phyloP scores from a whole-genome alignment of 257 asterid genomes.

The Solanum commersonii region DNA sequence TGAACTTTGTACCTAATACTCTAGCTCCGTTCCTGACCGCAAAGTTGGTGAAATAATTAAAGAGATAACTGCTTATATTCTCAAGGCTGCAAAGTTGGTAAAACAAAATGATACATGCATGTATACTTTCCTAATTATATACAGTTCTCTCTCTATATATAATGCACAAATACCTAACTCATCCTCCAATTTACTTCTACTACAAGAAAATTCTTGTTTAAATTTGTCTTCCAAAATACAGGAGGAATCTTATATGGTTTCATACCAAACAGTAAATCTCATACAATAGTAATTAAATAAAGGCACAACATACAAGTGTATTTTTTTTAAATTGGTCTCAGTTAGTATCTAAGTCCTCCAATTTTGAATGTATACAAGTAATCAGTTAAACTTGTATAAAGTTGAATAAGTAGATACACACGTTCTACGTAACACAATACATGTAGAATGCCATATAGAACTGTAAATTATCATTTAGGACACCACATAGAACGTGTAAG shows the following conservation, averaged over 20 bases:
- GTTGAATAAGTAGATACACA: no score
- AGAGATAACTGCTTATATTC: neutral
- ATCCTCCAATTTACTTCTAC: neutral
- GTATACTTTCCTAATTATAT: neutral
- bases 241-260: neutral
- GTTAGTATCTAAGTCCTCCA: accelerated
- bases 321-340: no score
- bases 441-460: accelerated
- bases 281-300: no score
- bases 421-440: no score
- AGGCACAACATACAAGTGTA: neutral
- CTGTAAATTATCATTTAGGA: no score
- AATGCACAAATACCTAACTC: constrained; percentile 31
- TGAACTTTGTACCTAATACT: neutral
- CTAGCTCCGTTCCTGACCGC: neutral
- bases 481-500: accelerated
- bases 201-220: neutral
- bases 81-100: neutral
- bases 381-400: no score
- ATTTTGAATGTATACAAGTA: accelerated
- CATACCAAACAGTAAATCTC: neutral
- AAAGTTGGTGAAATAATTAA: neutral
- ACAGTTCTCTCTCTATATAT: neutral
- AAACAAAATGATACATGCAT: neutral
- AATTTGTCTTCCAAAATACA: neutral